A percentile compares a stretch with the other conserved stretches of the same genome.
These are phyloP conservation scores for Meyerozyma smithsonii DNA, from an alignment of 1,139 yeast species.

Conservation along the genomic window DNA sequence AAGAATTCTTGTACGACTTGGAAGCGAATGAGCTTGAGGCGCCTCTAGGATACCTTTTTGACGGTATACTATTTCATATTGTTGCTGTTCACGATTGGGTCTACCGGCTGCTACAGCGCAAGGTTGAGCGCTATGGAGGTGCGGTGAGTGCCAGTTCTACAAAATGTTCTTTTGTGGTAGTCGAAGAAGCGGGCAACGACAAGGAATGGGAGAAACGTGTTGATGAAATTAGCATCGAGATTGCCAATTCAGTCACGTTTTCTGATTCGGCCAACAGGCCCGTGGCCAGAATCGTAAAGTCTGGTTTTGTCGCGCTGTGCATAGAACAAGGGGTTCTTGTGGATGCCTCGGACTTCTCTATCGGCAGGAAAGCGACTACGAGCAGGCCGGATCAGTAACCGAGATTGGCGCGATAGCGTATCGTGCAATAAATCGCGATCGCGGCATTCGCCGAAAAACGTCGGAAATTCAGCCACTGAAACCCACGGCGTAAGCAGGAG, in stretches of 20 bases:
- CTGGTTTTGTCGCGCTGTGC: conserved; percentile 38
- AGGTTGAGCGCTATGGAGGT: conserved; percentile 34
- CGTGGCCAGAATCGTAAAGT: conserved; percentile 46
- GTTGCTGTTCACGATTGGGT: conserved; percentile 10
- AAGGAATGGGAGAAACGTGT: conserved; percentile 9
- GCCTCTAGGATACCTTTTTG: conserved; percentile 6
- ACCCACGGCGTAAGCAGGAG: no score
- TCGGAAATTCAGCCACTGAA: no score
- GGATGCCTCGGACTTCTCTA: conserved; percentile 27
- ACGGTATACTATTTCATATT: conserved; percentile 21
- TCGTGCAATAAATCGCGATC: neutral
- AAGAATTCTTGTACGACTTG: conserved; percentile 6
- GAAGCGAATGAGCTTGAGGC: conserved; percentile 9
- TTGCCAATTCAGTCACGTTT: conserved; percentile 19
- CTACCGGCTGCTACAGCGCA: conserved; percentile 11
- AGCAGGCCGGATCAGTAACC: neutral
- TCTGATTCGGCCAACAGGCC: conserved; percentile 13
- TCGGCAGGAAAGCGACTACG: neutral
- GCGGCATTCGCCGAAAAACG: neutral
- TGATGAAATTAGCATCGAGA: conserved; percentile 12
- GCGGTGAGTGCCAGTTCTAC: conserved; percentile 10
- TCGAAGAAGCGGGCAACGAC: conserved; percentile 8
- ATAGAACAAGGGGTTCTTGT: conserved; percentile 35
- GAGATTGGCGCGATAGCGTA: neutral
- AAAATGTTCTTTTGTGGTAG: conserved; percentile 25